Base-by-base conservation (phyloP, 495 filamentous ascomycete species). In the Chaetomidium leptoderma region DNA sequence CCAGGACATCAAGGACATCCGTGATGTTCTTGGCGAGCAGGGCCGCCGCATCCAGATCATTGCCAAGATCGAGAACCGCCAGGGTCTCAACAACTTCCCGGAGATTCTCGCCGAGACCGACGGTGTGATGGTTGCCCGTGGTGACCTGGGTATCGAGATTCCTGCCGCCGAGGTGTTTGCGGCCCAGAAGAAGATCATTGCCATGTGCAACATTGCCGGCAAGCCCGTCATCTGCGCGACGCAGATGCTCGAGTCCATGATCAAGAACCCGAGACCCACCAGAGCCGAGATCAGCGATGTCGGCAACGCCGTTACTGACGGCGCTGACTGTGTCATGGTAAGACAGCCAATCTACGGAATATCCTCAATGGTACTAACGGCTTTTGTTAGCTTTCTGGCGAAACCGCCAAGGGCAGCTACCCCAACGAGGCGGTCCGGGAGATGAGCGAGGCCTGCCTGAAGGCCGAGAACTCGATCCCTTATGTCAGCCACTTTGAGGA, bases 131-230 rank as follows among this genome's bases (percentile, higher is more conserved):
- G 93, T 98, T 69, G 93, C 93, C 66, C 93, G 93, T 83, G 93
- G 93, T 76, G 93, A 98, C 67, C 80, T 98, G 37, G 93, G 93
- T 78, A 98, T 98, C 61, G 93, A 98, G 76, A 98, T 98, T 68
- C 91, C 93, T 19, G 91, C 95, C 36, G 89, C 92, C 52, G 95
- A 98, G 82, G 93, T 98, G 53, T 98, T 97, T 77, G 87, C 95
- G 61, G 93, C 93, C 46, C 93, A 98, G 82, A 98, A 98, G 86
- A 97, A 97, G 90, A 92, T 98, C 87, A 97, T 97, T 76, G 90
- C 92, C 72, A 97, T 97, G 86, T 97, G 95, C 83, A 98, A 98
- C 81, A 87, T 97, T 69, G 92, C 92, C 65, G 93, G 95, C 72
- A 98, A 98, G 83, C 93, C 93, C 60, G 90, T 91, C 69, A 96